Evolutionary conservation across 495 filamentous ascomycete species (phyloP).

Genomic region (Paragyromitra xinjiangensis): DNA sequence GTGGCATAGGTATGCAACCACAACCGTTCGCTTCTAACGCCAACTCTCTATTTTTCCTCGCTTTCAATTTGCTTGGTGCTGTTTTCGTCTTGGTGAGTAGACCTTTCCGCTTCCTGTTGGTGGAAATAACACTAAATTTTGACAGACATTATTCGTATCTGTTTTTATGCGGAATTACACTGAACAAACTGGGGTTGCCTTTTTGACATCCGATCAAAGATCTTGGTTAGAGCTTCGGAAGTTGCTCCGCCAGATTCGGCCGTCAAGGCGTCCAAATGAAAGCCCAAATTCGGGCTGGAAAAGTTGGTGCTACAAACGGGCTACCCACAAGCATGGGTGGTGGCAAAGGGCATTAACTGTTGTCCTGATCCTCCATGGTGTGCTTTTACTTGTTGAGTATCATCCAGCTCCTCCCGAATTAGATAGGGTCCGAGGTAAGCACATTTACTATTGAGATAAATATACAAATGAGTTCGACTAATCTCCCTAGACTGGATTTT

Average conservation of each 20-base stretch:
- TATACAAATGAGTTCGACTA: conserved; percentile 9
- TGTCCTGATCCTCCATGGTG: conserved; percentile 81
- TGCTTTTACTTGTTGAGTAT: conserved; percentile 85
- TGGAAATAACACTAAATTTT: conserved; percentile 9
- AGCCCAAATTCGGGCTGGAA: conserved; percentile 79
- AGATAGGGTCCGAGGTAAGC: conserved; percentile 69
- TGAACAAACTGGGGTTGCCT: conserved; percentile 97
- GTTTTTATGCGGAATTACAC: conserved; percentile 99
- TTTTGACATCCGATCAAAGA: conserved; percentile 93
- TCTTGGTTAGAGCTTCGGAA: conserved; percentile 97
- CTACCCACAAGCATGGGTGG: conserved; percentile 90
- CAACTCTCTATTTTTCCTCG: conserved; percentile 92
- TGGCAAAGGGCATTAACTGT: conserved; percentile 86
- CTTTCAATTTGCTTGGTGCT: conserved; percentile 94
- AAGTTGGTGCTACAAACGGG: conserved; percentile 91
- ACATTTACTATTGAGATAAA: not conserved
- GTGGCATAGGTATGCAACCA: conserved; percentile 68
- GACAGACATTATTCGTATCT: conserved; percentile 87
- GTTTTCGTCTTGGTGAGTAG: conserved; percentile 81
- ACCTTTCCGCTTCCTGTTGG: not conserved
- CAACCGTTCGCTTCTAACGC: conserved; percentile 72
- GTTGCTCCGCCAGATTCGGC: conserved; percentile 88
- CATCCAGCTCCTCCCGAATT: conserved; percentile 74
- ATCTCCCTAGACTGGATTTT: conserved; percentile 71
- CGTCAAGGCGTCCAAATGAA: conserved; percentile 84